Evolutionary conservation across 1,139 yeast genomes (phyloP), one percentile per base, ranked within the genome.

Genomic region (Geotrichum restrictum): DNA sequence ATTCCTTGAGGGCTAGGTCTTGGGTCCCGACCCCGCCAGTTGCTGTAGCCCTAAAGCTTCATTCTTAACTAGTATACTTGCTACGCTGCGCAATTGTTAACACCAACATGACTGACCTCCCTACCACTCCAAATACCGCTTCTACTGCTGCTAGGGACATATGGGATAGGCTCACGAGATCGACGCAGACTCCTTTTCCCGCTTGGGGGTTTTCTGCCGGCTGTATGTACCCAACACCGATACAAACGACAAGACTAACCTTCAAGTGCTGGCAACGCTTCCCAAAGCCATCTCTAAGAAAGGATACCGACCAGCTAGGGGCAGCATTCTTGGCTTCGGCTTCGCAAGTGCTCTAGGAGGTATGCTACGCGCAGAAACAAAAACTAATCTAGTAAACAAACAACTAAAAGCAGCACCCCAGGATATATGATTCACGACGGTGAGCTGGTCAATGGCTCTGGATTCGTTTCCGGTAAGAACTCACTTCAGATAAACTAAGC

Each of bases 401-500:
- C 31, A 18, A 22, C 36, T 24, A 13, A 14, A 18, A 21, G 32
- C 11, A 13, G 11, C 13, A 24, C 31, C n/a, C 8, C 24, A 53
- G 61, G 71, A 13, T 86, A 80, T 74, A 84, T 91, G 74, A 79
- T 85, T 53, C 74, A 74, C 60, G 98, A 91, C 64, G 87, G 89
- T 16, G 97, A 89, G 63, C 72, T 82, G 37, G 77, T 80, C 50
- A 85, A 88, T 69, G 98, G 96, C 6, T 80, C 95, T 1, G 98
- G 97, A 0, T 88, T 93, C 69, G 76, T 82, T 5, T 78, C 86
- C 31, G 66, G 69, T 65, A 59, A 39, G 67, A 33, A 38, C 13
- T 7, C 24, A 34, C 27, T 18, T 16, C 18, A 32, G 32, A 5
- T 10, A 16, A 31, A 45, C 43, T 34, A 31, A 16, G 24, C 14